Percentiles rank a stretch among this genome's conserved stretches.
Conservation (phyloP, 1,284 basidiomycete species). For the Melampsora abietis-canadensis region DNA sequence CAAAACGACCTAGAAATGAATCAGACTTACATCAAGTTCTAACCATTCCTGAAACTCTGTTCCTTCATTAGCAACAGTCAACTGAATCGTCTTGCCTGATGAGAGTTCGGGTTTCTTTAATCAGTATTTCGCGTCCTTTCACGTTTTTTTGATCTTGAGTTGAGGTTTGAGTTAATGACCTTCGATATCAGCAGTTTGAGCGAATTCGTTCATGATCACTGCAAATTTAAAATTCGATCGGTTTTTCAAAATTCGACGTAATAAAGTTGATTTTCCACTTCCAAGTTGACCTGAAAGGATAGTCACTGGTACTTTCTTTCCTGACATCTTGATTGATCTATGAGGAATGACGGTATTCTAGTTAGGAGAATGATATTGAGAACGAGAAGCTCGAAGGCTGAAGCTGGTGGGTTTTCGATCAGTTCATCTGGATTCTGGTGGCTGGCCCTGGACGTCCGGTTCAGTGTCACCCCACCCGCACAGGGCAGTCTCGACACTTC, state of each 20-base stretch:
- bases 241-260: conserved; percentile 25
- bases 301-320: conserved; percentile 37
- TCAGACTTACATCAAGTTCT: conserved; percentile 39
- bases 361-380: neutral
- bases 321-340: neutral
- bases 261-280: conserved; percentile 39
- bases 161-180: conserved; percentile 4
- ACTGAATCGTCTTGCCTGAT: conserved; percentile 35
- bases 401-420: too few species aligned
- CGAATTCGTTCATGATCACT: conserved; percentile 44
- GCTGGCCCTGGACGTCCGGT: too few species aligned
- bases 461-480: too few species aligned
- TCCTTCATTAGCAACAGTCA: conserved; percentile 37
- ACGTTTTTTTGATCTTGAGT: neutral
- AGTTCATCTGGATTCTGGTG: too few species aligned
- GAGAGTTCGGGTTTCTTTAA: neutral
- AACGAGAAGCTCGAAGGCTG: too few species aligned
- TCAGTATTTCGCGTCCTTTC: too few species aligned
- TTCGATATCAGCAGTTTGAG: conserved; percentile 42
- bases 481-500: too few species aligned
- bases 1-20: neutral
- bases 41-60: conserved; percentile 43
- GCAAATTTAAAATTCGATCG: conserved; percentile 33
- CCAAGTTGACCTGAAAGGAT: conserved; percentile 42
- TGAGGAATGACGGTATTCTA: neutral